These are phyloP conservation scores for Trypanosomatidae sp. DNA, from an alignment of 208 protist species.

Conservation along the genomic window DNA sequence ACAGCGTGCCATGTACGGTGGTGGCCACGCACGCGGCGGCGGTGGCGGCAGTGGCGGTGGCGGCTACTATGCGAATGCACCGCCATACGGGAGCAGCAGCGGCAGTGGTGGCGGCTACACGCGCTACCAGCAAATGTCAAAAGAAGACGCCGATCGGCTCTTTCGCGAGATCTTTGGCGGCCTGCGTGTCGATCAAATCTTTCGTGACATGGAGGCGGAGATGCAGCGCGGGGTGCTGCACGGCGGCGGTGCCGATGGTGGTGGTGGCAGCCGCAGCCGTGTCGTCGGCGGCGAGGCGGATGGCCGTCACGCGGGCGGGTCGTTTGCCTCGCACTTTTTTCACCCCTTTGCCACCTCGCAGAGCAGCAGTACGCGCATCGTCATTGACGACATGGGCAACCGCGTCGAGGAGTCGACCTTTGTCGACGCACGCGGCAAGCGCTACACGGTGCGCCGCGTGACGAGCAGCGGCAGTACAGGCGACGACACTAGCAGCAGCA, in stretches of 20 bases:
- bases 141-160: constrained; percentile 72
- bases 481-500: too few species aligned
- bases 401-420: constrained; percentile 74
- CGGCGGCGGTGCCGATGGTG: constrained; percentile 1
- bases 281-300: constrained; percentile 21
- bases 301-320: constrained; percentile 15
- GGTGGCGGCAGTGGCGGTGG: constrained; percentile 2
- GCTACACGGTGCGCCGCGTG: constrained; percentile 54
- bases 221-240: constrained; percentile 26
- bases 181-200: constrained; percentile 80
- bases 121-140: constrained; percentile 73
- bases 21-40: background rate
- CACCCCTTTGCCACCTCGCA: constrained; percentile 51
- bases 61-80: constrained; percentile 7
- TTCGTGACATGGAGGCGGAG: constrained; percentile 68
- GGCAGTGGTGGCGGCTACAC: constrained; percentile 4
- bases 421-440: constrained; percentile 37
- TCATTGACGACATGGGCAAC: constrained; percentile 58
- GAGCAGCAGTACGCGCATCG: constrained; percentile 23
- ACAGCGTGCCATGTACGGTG: constrained; percentile 15
- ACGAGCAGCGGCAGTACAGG: constrained; percentile 25
- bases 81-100: too few species aligned
- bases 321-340: constrained; percentile 32
- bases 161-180: constrained; percentile 80
- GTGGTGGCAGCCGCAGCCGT: constrained; percentile 8